Evolutionary conservation across 2,329 filamentous ascomycete species (phyloP).

Genomic region (Aspergillus tubingensis): DNA sequence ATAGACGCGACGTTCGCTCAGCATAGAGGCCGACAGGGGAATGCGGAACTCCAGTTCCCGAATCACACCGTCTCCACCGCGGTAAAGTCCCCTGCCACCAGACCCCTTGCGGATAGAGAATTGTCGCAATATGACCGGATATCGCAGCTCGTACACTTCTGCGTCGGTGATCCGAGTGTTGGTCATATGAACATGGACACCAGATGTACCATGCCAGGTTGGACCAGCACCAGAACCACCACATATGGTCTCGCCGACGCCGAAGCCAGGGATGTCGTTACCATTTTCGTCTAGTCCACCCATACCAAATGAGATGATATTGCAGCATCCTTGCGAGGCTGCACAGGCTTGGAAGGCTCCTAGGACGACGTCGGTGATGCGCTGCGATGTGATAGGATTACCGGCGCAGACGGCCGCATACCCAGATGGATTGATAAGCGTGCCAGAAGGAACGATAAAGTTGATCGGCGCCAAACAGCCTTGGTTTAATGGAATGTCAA

Average conservation of each 20-base stretch:
- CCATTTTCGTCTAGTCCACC: conserved; percentile 66
- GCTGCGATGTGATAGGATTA: conserved; percentile 76
- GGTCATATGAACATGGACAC: conserved; percentile 84
- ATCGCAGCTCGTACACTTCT: conserved; percentile 78
- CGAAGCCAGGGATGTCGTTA: conserved; percentile 68
- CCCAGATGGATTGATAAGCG: conserved; percentile 59
- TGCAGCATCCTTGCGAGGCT: conserved; percentile 77
- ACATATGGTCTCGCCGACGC: conserved; percentile 86
- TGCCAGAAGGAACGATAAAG: conserved; percentile 67
- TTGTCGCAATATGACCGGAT: conserved; percentile 72
- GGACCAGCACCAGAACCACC: conserved; percentile 76
- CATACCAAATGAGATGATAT: conserved; percentile 77
- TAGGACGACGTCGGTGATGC: conserved; percentile 80
- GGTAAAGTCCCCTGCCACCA: conserved; percentile 66
- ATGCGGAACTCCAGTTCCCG: conserved; percentile 83
- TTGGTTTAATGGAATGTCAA: conserved; percentile 84
- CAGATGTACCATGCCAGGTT: conserved; percentile 73
- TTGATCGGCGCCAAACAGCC: conserved; percentile 77
- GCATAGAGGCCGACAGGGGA: conserved; percentile 75
- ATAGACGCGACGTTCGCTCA: conserved; percentile 75
- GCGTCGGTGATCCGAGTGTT: conserved; percentile 84
- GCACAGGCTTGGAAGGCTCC: conserved; percentile 78
- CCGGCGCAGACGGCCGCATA: conserved; percentile 80
- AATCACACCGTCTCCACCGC: conserved; percentile 74
- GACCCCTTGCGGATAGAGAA: conserved; percentile 68